Percentiles rank a stretch among this genome's conserved stretches.
Conservation (phyloP, 176 grass and related monocot genomes). For the Tillandsia fasciculata region DNA sequence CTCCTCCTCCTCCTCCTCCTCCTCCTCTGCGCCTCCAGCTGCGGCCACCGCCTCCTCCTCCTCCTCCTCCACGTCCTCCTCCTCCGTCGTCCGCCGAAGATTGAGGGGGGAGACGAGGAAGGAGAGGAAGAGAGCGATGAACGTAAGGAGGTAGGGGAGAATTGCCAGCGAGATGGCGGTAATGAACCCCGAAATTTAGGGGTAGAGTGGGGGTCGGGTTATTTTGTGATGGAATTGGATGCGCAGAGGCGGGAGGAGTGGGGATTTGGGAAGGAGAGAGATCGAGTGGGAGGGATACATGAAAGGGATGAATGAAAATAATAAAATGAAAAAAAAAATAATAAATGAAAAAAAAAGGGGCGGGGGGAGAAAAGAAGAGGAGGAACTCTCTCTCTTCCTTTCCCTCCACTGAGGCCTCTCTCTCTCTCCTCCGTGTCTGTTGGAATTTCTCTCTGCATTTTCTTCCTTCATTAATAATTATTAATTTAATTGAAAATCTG, state of each 20-base stretch:
- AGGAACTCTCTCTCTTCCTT: too few relatives aligned
- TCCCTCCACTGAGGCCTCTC: too few relatives aligned
- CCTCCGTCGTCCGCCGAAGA: background rate
- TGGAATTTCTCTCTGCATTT: background rate
- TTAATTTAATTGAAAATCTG: too few relatives aligned
- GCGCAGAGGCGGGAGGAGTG: background rate
- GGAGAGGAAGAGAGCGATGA: background rate
- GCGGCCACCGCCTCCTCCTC: background rate
- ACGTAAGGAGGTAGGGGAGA: background rate
- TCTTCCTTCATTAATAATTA: background rate
- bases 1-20: background rate
- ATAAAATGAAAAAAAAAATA: too few relatives aligned
- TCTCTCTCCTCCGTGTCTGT: background rate
- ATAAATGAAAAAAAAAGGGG: too few relatives aligned
- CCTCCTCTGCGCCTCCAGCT: background rate
- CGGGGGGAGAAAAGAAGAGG: too few relatives aligned
- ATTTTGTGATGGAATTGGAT: background rate
- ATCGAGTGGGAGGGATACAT: too few relatives aligned
- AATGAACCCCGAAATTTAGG: background rate
- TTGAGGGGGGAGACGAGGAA: background rate
- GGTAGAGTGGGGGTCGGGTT: background rate
- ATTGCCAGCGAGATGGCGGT: background rate
- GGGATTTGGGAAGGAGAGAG: too few relatives aligned
- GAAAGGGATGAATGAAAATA: too few relatives aligned
- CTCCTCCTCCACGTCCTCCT: background rate